Conservation (phyloP, 2,329 filamentous ascomycete genomes). For the Colletotrichum filicis region DNA sequence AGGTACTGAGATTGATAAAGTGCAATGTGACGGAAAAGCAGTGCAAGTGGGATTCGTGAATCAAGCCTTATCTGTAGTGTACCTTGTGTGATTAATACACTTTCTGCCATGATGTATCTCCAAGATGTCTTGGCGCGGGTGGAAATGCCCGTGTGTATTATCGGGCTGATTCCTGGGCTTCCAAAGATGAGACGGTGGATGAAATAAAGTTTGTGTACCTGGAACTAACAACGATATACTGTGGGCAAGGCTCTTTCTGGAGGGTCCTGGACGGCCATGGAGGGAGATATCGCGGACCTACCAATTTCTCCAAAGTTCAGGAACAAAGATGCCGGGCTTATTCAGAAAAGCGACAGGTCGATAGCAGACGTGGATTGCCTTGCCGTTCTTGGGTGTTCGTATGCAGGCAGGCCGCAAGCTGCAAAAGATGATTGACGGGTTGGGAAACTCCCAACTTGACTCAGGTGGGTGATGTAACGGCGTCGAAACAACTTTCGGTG, state of each 20-base stretch:
- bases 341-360: background rate
- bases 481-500: background rate
- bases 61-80: no score
- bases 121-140: background rate
- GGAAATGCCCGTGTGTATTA: slow-evolving; percentile 12
- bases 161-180: background rate
- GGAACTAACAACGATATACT: background rate
- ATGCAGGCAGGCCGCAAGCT: background rate
- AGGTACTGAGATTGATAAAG: background rate
- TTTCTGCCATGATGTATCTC: background rate
- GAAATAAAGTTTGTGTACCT: slow-evolving; percentile 19
- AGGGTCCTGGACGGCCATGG: background rate
- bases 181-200: slow-evolving; percentile 25
- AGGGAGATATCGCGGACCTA: background rate
- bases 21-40: background rate
- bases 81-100: no score
- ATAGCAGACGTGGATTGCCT: background rate
- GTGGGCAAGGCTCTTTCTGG: slow-evolving; percentile 6
- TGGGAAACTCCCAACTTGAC: background rate
- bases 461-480: background rate
- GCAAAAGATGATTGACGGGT: no score
- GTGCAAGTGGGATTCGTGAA: background rate
- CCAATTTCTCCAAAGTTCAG: background rate
- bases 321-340: background rate
- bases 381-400: background rate